Conservation (phyloP, 2,329 filamentous ascomycete genomes). For the Fragosphaeria purpurea region DNA sequence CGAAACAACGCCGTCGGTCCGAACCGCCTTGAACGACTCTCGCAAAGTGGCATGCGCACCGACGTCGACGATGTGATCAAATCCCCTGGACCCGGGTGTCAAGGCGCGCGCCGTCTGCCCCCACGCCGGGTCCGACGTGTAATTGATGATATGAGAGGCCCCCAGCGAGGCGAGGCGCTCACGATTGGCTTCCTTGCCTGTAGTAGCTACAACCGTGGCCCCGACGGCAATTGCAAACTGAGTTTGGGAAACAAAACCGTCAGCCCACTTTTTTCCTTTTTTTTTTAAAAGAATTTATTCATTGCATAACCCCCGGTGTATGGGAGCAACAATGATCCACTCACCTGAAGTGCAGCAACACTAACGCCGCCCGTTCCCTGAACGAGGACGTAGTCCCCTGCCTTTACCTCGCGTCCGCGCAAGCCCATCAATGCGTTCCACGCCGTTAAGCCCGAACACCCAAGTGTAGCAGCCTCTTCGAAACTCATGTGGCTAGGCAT, state of each 20-base stretch:
- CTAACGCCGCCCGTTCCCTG: slow-evolving; percentile 64
- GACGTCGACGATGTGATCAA: slow-evolving; percentile 46
- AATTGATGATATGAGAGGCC: slow-evolving; percentile 48
- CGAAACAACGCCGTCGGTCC: slow-evolving; percentile 23
- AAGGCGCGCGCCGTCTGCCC: slow-evolving; percentile 40
- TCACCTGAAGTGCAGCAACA: slow-evolving; percentile 43
- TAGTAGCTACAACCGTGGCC: slow-evolving; percentile 48
- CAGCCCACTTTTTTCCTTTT: too few relatives aligned
- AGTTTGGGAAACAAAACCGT: too few relatives aligned
- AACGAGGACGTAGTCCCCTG: slow-evolving; percentile 51
- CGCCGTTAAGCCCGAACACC: slow-evolving; percentile 51
- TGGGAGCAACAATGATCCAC: too few relatives aligned
- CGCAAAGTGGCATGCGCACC: slow-evolving; percentile 42
- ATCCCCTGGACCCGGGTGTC: slow-evolving; percentile 34
- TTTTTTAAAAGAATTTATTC: too few relatives aligned
- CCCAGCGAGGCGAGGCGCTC: slow-evolving; percentile 41
- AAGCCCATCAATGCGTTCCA: slow-evolving; percentile 58
- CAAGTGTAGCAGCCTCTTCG: slow-evolving; percentile 45
- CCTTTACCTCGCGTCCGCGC: slow-evolving; percentile 30
- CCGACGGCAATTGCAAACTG: slow-evolving; percentile 41
- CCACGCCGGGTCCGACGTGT: slow-evolving; percentile 41
- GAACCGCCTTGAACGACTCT: slow-evolving; percentile 24
- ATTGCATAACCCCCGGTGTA: too few relatives aligned
- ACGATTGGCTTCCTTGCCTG: slow-evolving; percentile 41
- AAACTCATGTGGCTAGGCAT: slow-evolving; percentile 46